Conservation (phyloP, 805 yeast genomes). For the Candida insectalens region DNA sequence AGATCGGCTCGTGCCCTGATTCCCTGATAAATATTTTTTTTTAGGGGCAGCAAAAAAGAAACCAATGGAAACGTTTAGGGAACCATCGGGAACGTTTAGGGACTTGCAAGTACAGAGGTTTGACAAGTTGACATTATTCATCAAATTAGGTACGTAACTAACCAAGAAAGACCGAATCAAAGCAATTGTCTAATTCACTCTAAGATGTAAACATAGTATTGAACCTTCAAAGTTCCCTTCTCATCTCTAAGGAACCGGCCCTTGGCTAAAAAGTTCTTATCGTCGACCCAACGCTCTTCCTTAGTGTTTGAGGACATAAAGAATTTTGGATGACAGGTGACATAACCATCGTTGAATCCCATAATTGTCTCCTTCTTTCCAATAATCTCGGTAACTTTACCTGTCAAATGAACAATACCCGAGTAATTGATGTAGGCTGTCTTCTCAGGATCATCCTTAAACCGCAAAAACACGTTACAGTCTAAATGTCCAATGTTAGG, state of each 20-base stretch:
- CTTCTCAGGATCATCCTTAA: slow-evolving; percentile 24
- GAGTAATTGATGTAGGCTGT: slow-evolving; percentile 35
- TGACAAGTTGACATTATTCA: too few species aligned
- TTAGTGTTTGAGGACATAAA: slow-evolving; percentile 31
- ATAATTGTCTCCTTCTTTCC: slow-evolving; percentile 20
- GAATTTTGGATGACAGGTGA: slow-evolving; percentile 38
- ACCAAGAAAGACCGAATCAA: too few species aligned
- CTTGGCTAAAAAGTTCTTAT: slow-evolving; percentile 42
- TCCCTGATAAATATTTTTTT: too few species aligned
- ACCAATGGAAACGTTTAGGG: too few species aligned
- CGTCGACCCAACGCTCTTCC: slow-evolving; percentile 41
- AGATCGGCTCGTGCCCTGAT: too few species aligned
- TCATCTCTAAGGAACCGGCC: slow-evolving; percentile 48
- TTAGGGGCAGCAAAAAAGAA: too few species aligned
- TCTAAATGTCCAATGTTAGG: slow-evolving; percentile 28
- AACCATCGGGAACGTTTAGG: too few species aligned
- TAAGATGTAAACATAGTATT: slow-evolving; percentile 39
- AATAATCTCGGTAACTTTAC: slow-evolving; percentile 27
- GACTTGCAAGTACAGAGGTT: too few species aligned
- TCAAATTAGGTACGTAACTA: too few species aligned
- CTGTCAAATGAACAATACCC: slow-evolving; percentile 36
- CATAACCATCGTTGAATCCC: slow-evolving; percentile 37
- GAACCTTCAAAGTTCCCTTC: slow-evolving; percentile 38
- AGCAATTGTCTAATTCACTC: slow-evolving; percentile 5
- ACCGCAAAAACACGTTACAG: slow-evolving; percentile 35